Evolutionary conservation across 1,284 basidiomycete species (phyloP), one percentile per base, ranked within the genome.

Genomic region (Vanrija sp.): DNA sequence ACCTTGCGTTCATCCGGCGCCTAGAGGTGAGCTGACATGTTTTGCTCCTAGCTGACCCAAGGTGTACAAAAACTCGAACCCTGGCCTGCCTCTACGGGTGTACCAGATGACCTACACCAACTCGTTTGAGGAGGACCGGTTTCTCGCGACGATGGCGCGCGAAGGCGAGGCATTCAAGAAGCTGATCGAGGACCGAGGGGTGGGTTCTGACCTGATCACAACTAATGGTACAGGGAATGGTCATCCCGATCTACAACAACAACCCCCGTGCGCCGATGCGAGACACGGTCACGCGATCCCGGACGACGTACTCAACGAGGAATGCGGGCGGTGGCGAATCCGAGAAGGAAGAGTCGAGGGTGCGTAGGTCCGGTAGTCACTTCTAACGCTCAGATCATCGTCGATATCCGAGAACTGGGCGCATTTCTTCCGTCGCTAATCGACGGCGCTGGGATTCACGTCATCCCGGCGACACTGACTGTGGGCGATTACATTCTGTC

Each of bases 401-500:
- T 98, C 14, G 96, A 98, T 72, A 88, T 97, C 82, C 84, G 95
- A 64, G 95, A 99, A 72, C 97, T 98, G 72, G 82, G 94, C 20
- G 97, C 94, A 0, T 86, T 90, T 0, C 77, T 99, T 19, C 95
- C 95, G 0, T 94, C 90, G 0, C 76, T 98, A 7, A 78, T 98
- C 14, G 92, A 98, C 68, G 89, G 88, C 0, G 83, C 89, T 0
- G 84, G 84, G 37, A 78, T 97, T 49, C 78, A 87, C 20, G 85
- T 98, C 37, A 80, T 94, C 10, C 95, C 95, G 0, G 88, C 88
- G 1, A 98, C 94, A 0, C 78, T 98, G 49, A 90, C 88, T 0
- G 89, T 98, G 4, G 95, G 95, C 5, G 95, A 98, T 75, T 99
- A 99, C 68, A 88, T 99, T 56, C 77, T 98, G 45, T 87, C 91